Base-by-base conservation (phyloP, 2,329 filamentous ascomycete genomes). In the Eutypella sp. region DNA sequence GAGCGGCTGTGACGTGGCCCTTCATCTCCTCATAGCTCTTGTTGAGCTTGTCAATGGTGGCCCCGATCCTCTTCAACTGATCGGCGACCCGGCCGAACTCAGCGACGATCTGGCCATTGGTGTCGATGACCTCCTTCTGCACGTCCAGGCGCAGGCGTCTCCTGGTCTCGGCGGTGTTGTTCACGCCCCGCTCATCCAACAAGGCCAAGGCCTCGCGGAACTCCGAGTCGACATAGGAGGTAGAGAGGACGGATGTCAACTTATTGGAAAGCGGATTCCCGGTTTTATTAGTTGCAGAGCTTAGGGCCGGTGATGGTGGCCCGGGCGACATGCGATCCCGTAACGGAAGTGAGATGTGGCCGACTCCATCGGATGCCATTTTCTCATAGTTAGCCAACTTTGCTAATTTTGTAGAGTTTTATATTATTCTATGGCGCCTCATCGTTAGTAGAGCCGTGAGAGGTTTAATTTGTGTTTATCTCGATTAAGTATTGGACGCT, bases 61-160 rank as follows among this genome's bases (percentile, higher is more conserved):
- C 72, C 19, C 90, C 90, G 53, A 97, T 93, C 6, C 87, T 84
- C 58, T 82, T 82, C 42, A 97, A 72, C 89, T 96, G 92, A 84
- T 95, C 88, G 24, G 91, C 89, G 53, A 99, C 89, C 45, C 83
- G 78, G 29, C 90, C 89, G 67, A 97, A 97, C 62, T 96, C 89
- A 44, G 81, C 75, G 47, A 97, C 82, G 52, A 97, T 87, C 53
- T 89, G 82, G 41, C 87, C 90, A 79, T 97, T 96, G 67, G 87
- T 90, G 53, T 92, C 82, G 46, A 97, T 91, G 31, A 96, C 87
- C 61, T 97, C 91, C 64, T 87, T 92, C 63, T 97, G 90, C 2
- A 95, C 76, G 61, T 95, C 84, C 1, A 95, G 68, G 15, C 91
- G 82, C 15, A 97, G 69, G 47, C 88, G 84, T 5, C 92, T 82